Evolutionary conservation across 2,329 filamentous ascomycete genomes (phyloP), one percentile per base, ranked within the genome.

Genomic region (Aspergillus proliferans): DNA sequence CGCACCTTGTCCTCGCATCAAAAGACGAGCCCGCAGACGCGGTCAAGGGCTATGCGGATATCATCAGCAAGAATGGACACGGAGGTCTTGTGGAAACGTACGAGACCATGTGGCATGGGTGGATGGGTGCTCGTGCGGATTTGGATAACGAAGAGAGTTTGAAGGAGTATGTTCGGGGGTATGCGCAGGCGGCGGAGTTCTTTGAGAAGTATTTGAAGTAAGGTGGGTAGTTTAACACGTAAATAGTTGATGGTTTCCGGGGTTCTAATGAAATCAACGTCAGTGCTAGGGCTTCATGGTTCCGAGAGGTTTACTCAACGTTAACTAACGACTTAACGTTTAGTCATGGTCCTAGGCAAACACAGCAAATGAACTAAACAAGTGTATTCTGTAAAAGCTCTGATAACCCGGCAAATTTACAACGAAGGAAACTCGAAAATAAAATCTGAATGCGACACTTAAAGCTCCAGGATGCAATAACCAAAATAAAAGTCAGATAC

Each of bases 71-170:
- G 36, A 69, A 63, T n/a, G 77, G 71, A 2, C 68, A 78, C 50
- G 81, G 82, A 60, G 76, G 83, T 53, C 58, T 74, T 49, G 77
- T 86, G 47, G 83, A 87, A 72, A 82, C 66, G n/a, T 87, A 86
- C 60, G 58, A 60, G 21, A 82, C 82, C 59, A 84, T 86, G 75
- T 77, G 83, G 61, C 85, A 88, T 67, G 85, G 85, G 41, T 88
- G 84, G 83, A 88, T 87, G 85, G 82, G 81, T 1, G 84, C 85
- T 1, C 77, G 84, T 22, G 75, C 78, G 0, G 71, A 86, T 59
- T 69, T 87, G 26, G 71, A 75, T 30, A 71, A 84, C 43, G 69
- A 74, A 44, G 70, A 68, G 40, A 76, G 74, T 39, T 78, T 82
- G 61, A 80, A 78, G 66, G 76, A 78, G 55, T 84, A 84, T 70